These are phyloP conservation scores for Geosiphon pyriformis DNA, from an alignment of 192 early-diverging fungal species.

Conservation along the genomic window DNA sequence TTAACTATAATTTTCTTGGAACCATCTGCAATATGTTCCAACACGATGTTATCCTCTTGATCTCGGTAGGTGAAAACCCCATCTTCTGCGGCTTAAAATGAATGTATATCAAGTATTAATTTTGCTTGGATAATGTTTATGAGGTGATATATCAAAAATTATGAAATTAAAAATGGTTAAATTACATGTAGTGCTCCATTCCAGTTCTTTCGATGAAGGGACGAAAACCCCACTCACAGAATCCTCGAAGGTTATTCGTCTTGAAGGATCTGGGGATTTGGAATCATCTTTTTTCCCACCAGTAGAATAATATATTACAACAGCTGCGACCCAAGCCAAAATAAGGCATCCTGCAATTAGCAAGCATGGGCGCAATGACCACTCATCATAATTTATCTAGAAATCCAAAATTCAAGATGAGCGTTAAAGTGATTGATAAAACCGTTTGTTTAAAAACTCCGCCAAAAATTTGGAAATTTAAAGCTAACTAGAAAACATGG, in stretches of 20 bases:
- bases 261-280: background rate
- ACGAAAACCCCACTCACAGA: background rate
- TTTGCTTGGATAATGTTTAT: background rate
- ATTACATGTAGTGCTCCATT: constrained; percentile 1
- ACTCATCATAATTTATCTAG: background rate
- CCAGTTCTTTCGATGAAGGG: background rate
- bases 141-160: background rate
- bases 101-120: background rate
- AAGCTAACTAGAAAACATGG: no score
- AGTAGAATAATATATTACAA: constrained; percentile 5
- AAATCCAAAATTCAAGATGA: no score
- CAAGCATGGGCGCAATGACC: constrained; percentile 17
- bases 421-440: no score
- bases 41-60: constrained; percentile 1
- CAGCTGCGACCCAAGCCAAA: constrained; percentile 5
- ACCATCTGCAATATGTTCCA: constrained; percentile 4
- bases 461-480: background rate
- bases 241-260: constrained; percentile 11
- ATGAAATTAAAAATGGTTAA: background rate
- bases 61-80: constrained; percentile 15
- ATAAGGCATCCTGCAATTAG: constrained; percentile 9
- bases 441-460: background rate
- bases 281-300: background rate
- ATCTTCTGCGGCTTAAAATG: constrained; percentile 8
- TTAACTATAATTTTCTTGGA: constrained; percentile 12